Conservation (phyloP, 2,329 filamentous ascomycete species). For the Phaeosphaeria sp. region DNA sequence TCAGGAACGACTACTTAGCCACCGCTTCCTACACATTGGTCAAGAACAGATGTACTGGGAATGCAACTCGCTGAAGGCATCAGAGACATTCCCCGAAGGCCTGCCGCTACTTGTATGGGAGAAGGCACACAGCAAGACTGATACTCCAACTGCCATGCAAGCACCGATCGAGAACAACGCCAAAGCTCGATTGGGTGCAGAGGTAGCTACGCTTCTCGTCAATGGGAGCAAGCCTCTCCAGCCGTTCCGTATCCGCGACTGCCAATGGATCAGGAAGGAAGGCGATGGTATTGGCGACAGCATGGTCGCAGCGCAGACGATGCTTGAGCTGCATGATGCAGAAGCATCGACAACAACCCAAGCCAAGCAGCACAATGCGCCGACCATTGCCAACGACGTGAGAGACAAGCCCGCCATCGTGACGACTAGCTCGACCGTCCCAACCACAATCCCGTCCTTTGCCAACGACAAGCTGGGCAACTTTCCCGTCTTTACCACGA, state of each 20-base stretch:
- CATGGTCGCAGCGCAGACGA: conserved; percentile 21
- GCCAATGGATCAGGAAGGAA: conserved; percentile 32
- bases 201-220: background rate
- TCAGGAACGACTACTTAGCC: conserved; percentile 46
- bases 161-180: background rate
- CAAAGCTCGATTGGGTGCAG: background rate
- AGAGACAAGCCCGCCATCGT: background rate
- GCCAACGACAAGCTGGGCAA: background rate
- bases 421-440: background rate
- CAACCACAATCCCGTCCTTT: background rate
- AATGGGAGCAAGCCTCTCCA: background rate
- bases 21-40: conserved; percentile 40
- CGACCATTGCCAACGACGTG: background rate
- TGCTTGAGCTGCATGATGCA: conserved; percentile 8
- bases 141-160: background rate
- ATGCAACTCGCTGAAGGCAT: conserved; percentile 46
- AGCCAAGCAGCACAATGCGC: background rate
- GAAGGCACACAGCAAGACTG: conserved; percentile 38
- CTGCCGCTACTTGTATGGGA: conserved; percentile 46
- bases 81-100: conserved; percentile 44
- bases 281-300: conserved; percentile 21
- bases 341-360: background rate
- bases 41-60: conserved; percentile 48
- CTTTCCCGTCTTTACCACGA: background rate
- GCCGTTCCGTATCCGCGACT: conserved; percentile 5